A percentile compares a stretch with the other conserved stretches of the same genome.
Evolutionary conservation across 2,329 filamentous ascomycete species (phyloP).

Genomic region (Calcarisporium arbuscula): DNA sequence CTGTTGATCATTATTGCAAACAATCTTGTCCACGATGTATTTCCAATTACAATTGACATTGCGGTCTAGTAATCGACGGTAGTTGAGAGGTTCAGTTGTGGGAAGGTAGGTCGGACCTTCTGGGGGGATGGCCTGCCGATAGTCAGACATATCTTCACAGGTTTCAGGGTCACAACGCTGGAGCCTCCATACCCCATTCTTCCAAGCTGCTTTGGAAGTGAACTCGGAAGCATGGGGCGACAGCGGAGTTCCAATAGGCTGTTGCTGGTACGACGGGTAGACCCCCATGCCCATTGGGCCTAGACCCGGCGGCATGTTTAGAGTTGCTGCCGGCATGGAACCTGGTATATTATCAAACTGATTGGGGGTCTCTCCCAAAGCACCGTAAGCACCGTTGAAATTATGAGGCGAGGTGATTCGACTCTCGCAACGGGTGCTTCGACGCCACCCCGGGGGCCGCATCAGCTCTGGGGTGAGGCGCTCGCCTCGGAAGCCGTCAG

Average conservation of each 20-base stretch:
- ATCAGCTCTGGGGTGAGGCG: slow-evolving; percentile 41
- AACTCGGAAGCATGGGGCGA: slow-evolving; percentile 73
- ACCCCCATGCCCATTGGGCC: slow-evolving; percentile 33
- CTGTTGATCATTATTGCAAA: slow-evolving; percentile 98
- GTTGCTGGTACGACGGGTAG: slow-evolving; percentile 46
- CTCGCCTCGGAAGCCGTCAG: slow-evolving; percentile 39
- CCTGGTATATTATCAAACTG: slow-evolving; percentile 31
- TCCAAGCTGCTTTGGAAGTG: slow-evolving; percentile 51
- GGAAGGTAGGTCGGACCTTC: slow-evolving; percentile 74
- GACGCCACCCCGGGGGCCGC: slow-evolving; percentile 36
- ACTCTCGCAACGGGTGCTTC: slow-evolving; percentile 40
- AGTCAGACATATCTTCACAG: no score
- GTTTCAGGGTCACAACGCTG: no score
- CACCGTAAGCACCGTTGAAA: slow-evolving; percentile 27
- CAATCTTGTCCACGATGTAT: slow-evolving; percentile 99
- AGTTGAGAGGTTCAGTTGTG: slow-evolving; percentile 89
- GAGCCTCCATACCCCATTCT: slow-evolving; percentile 41
- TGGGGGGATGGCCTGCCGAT: slow-evolving; percentile 35
- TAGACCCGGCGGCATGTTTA: slow-evolving; percentile 27
- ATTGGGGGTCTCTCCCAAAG: slow-evolving; percentile 18
- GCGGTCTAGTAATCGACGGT: slow-evolving; percentile 87
- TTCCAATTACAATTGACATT: slow-evolving; percentile 99
- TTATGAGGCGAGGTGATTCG: slow-evolving; percentile 31
- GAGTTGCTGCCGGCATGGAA: slow-evolving; percentile 25
- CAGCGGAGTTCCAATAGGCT: slow-evolving; percentile 57